phyloP scores from a whole-genome alignment of 345 rosid species.

The Rhodamnia rubescens region DNA sequence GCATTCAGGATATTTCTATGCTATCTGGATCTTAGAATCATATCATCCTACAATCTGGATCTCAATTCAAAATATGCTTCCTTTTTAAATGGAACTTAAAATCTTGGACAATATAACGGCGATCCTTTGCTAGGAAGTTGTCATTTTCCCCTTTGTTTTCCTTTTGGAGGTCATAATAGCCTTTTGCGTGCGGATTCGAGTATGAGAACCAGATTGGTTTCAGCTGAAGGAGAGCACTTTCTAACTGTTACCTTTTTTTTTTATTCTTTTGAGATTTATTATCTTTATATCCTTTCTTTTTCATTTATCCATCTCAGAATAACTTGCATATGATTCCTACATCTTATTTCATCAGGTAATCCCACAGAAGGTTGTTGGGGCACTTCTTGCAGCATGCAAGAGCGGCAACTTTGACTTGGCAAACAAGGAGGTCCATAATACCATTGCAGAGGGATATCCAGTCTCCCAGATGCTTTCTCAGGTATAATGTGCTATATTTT shows the following conservation, averaged over 20 bases:
- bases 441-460: slow-evolving; percentile 87
- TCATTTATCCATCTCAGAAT: neutral
- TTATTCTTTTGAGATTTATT: neutral
- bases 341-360: slow-evolving; percentile 38
- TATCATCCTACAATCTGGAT: neutral
- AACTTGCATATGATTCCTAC: neutral
- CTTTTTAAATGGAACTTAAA: neutral
- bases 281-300: neutral
- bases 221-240: neutral
- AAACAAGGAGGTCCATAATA: slow-evolving; percentile 66
- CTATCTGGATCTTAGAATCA: neutral
- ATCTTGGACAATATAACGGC: neutral
- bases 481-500: slow-evolving; percentile 21
- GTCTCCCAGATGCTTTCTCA: slow-evolving; percentile 80
- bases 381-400: slow-evolving; percentile 61
- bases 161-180: neutral
- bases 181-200: neutral
- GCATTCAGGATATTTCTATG: neutral
- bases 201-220: neutral
- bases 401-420: slow-evolving; percentile 85
- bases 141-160: neutral
- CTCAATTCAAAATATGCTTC: neutral
- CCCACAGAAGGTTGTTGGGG: slow-evolving; percentile 51
- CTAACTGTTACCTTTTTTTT: neutral
- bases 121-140: neutral